Base-by-base conservation (phyloP, 2,329 filamentous ascomycete genomes). In the Calonectria multiphialidica region DNA sequence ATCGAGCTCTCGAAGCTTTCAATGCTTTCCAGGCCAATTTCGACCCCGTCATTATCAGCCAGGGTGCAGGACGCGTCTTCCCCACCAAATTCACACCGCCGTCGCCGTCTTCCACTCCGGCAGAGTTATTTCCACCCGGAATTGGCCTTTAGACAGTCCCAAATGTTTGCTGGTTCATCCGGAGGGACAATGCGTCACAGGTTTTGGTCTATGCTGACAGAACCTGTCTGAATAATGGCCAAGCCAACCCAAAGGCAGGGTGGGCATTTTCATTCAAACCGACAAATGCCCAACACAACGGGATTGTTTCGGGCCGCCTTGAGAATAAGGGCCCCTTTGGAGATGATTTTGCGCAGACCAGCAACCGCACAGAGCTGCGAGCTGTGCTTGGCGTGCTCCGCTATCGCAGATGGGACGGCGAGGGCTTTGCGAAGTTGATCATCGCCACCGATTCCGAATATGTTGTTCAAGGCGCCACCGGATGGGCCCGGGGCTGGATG, bases 161-260 rank as follows among this genome's bases (percentile, higher is more conserved):
- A n/a, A n/a, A n/a, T n/a, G n/a, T n/a, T n/a, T n/a, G n/a, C n/a
- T n/a, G n/a, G 0, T 75, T 72, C 33, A 63, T 77, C n/a, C 69
- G 61, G 23, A 37, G 61, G 23, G 57, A 66, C 28, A 45, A 77
- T 18, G 44, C 63, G 2, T n/a, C 55, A 5, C 15, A 74, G 33
- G 4, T 83, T 30, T 83, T 89, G 10, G 80, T 88, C 64, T 86
- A 82, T 73, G 84, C 84, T 0, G 86, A 87, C 71, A 87, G 87
- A 4, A 82, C 86, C 0, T 89, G 87, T 69, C 74, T 83, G 5
- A 75, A 83, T 47, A 88, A 88, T 72, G 86, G 86, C 21, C 71
- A 80, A 35, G 18, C 64, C 9, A 77, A 85, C 59, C 78, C 85
- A 1, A 78, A 72, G 67, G 87, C 83, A 5, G 86, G 84, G 49